These are phyloP conservation scores for Candida corydali DNA, from an alignment of 805 yeast species.

Conservation along the genomic window DNA sequence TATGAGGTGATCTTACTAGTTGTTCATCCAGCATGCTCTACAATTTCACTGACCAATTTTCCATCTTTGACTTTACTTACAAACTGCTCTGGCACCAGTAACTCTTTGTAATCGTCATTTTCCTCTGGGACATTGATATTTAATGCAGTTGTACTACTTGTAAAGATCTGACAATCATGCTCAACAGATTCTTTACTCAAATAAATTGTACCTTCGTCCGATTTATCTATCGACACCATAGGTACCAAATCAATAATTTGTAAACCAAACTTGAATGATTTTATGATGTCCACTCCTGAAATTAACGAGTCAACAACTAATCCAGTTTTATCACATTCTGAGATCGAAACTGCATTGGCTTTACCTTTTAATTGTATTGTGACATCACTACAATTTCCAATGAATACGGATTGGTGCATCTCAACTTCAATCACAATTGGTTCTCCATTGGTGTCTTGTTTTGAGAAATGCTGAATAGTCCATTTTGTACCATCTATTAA, in stretches of 20 bases:
- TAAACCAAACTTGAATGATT: constrained; percentile 73
- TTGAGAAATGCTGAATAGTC: constrained; percentile 78
- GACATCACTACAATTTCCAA: constrained; percentile 71
- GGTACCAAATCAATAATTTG: constrained; percentile 85
- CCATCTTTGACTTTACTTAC: constrained; percentile 65
- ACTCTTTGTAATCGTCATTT: constrained; percentile 73
- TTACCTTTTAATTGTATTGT: constrained; percentile 87
- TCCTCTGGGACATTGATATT: constrained; percentile 78
- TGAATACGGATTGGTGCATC: constrained; percentile 83
- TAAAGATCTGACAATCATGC: constrained; percentile 63
- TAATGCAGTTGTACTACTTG: constrained; percentile 80
- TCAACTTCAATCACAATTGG: constrained; percentile 70
- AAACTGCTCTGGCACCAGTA: constrained; percentile 89
- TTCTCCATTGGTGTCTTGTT: constrained; percentile 44
- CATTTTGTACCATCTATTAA: constrained; percentile 79
- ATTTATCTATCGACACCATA: constrained; percentile 80
- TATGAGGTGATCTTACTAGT: no score
- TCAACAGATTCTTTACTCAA: constrained; percentile 67
- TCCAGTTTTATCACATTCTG: constrained; percentile 68
- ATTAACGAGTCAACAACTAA: constrained; percentile 80
- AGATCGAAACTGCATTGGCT: constrained; percentile 80
- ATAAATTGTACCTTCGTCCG: constrained; percentile 81
- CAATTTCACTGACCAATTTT: constrained; percentile 63
- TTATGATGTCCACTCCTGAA: constrained; percentile 84
- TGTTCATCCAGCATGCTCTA: constrained; percentile 76